A percentile compares a stretch with the other conserved stretches of the same genome.
Conservation (phyloP, 345 rosid species). For the Populus alba region DNA sequence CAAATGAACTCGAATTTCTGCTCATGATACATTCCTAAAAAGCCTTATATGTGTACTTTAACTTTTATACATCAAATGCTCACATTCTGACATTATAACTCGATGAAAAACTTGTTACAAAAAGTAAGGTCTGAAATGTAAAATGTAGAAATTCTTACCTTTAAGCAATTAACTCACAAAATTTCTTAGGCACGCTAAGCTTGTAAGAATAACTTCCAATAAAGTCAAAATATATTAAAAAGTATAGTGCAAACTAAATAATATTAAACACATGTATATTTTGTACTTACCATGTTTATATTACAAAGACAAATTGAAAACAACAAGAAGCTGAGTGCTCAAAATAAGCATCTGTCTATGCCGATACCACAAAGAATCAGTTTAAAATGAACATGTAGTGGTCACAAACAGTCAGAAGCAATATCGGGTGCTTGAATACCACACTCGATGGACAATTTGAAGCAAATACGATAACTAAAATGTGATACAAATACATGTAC, state of each 20-base stretch:
- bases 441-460: not conserved
- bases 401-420: not conserved
- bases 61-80: too few relatives aligned
- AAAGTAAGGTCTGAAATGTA: too few relatives aligned
- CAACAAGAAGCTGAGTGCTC: not conserved
- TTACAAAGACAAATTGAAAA: slow-evolving; percentile 22
- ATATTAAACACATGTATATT: not conserved
- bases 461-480: not conserved
- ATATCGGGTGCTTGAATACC: not conserved
- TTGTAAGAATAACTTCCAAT: too few relatives aligned
- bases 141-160: too few relatives aligned
- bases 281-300: not conserved
- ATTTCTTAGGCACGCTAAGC: too few relatives aligned
- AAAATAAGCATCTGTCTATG: not conserved
- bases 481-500: not conserved
- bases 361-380: not conserved
- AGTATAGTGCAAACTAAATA: too few relatives aligned
- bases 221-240: too few relatives aligned
- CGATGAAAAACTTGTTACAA: too few relatives aligned
- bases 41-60: too few relatives aligned
- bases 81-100: too few relatives aligned
- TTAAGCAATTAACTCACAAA: too few relatives aligned
- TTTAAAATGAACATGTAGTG: not conserved
- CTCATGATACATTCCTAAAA: accelerated
- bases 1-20: too few relatives aligned